Base-by-base conservation (phyloP, 2,329 filamentous ascomycete genomes). In the Ceratocystis ficicola region DNA sequence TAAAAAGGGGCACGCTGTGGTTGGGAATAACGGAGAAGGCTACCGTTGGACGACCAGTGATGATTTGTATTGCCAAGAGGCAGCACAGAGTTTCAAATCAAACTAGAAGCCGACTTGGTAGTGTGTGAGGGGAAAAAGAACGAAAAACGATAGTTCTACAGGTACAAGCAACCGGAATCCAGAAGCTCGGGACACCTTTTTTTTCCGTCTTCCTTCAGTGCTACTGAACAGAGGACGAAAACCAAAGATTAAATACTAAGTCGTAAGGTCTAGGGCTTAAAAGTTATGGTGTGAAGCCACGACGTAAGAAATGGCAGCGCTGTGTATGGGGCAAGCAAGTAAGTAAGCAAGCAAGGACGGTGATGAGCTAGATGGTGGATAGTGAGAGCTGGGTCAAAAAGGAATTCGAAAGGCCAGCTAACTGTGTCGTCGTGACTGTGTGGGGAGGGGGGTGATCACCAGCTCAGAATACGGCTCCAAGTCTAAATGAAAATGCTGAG, bases 241-340 rank as follows among this genome's bases (percentile, higher is more conserved):
- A 65, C 44, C 63, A 60, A 60, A 65, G 55, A 65, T 65, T 65
- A 65, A 65, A 65, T 65, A 65, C 55, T 65, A 65, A 59, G 36
- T 60, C 32, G 52, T 65, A 65, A 65, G 63, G 63, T 65, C 63
- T 65, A 65, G 63, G 52, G 63, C 63, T 65, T 65, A 65, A 55
- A 36, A 59, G 55, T 41, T 63, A 65, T 50, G 46, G 60, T 44
- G 55, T 52, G 36, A 22, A 48, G 62, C 62, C 62, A 63, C 32
- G 63, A 36, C 63, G 28, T 65, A 36, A 22, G 15, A 25, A 25
- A 55, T 48, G 52, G 36, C 52, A 44, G 22, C 52, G 63, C 12
- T 12, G 63, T 44, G 44, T 48, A 36, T 41, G n/a, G 48, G 25
- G 22, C 61, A 63, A 41, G 41, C 36, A 48, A 44, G 32, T 12